Conservation (phyloP, 2,329 filamentous ascomycete species). For the Fusarium sp. region DNA sequence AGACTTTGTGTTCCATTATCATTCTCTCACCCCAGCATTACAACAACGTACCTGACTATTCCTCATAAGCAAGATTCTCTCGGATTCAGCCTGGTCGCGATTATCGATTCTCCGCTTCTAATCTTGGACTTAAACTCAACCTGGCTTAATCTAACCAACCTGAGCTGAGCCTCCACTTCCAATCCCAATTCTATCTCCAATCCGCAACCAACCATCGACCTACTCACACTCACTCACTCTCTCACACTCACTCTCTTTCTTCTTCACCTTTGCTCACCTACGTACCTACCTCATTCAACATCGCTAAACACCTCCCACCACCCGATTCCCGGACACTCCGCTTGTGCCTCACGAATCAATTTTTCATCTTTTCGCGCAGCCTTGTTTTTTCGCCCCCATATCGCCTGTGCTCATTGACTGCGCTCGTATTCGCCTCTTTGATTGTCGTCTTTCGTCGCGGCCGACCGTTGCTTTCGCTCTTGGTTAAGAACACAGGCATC, state of each 20-base stretch:
- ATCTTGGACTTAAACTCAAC: slow-evolving; percentile 8
- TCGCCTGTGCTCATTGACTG: slow-evolving; percentile 11
- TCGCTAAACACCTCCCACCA: slow-evolving; percentile 30
- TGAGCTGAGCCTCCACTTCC: slow-evolving; percentile 28
- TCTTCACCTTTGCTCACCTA: slow-evolving; percentile 2
- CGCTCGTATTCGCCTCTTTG: slow-evolving; percentile 29
- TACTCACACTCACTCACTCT: not conserved
- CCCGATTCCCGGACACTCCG: slow-evolving; percentile 20
- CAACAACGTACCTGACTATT: not conserved
- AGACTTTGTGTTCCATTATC: slow-evolving; percentile 12
- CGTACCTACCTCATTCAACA: slow-evolving; percentile 26
- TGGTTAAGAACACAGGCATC: slow-evolving; percentile 32
- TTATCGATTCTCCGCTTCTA: slow-evolving; percentile 27
- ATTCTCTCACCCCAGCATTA: slow-evolving; percentile 23
- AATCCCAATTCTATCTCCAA: slow-evolving; percentile 38
- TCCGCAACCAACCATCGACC: slow-evolving; percentile 14
- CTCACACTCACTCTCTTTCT: slow-evolving; percentile 5
- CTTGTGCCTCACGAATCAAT: slow-evolving; percentile 20
- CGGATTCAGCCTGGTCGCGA: slow-evolving; percentile 18
- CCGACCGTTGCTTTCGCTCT: slow-evolving; percentile 26
- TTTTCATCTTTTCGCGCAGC: slow-evolving; percentile 20
- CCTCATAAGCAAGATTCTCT: slow-evolving; percentile 43
- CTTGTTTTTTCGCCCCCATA: slow-evolving; percentile 17
- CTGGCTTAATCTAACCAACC: slow-evolving; percentile 10
- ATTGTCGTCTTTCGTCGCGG: slow-evolving; percentile 26